Conservation (phyloP, 805 yeast species). For the Starmera dryadoides region DNA sequence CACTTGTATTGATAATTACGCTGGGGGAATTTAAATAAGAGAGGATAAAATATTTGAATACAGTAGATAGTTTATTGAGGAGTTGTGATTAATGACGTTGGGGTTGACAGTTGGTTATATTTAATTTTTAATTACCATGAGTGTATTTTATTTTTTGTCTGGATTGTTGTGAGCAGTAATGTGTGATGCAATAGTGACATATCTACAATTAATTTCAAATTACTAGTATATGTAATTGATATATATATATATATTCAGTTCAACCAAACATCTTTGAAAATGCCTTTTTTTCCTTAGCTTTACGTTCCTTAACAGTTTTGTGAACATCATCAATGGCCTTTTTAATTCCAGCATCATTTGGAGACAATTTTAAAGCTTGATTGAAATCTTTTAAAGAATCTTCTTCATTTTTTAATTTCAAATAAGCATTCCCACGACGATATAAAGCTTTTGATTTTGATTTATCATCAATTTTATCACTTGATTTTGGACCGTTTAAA, state of each 20-base stretch:
- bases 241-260: neutral
- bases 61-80: too few relatives aligned
- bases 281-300: constrained; percentile 66
- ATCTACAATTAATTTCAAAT: too few relatives aligned
- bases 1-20: constrained; percentile 9
- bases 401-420: constrained; percentile 58
- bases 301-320: constrained; percentile 40
- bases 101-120: too few relatives aligned
- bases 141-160: too few relatives aligned
- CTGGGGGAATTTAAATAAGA: too few relatives aligned
- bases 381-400: constrained; percentile 61
- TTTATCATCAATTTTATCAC: constrained; percentile 42
- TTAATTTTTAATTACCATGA: too few relatives aligned
- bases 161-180: too few relatives aligned
- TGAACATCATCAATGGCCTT: constrained; percentile 59
- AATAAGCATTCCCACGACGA: constrained; percentile 76
- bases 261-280: constrained; percentile 58
- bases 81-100: too few relatives aligned
- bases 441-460: constrained; percentile 80
- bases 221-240: too few relatives aligned
- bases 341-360: constrained; percentile 64
- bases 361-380: constrained; percentile 56
- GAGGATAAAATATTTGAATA: too few relatives aligned
- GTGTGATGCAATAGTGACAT: neutral
- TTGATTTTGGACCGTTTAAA: constrained; percentile 41